Base-by-base conservation (phyloP, 2,329 filamentous ascomycete genomes). In the Ploettnerulaceae sp. region DNA sequence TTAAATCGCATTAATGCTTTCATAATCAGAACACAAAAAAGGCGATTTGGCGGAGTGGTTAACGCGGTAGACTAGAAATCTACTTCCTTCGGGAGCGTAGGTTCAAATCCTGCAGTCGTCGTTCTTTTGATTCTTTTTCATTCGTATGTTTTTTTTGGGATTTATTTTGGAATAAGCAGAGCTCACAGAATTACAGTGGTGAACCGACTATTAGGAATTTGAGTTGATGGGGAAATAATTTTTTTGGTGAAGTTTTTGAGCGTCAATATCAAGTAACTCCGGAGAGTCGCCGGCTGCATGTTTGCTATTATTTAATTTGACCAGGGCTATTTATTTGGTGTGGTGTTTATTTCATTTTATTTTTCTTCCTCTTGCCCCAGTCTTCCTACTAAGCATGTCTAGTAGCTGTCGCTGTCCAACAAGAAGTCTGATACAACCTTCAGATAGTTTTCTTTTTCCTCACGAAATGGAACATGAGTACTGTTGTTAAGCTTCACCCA, bases 371-470 rank as follows among this genome's bases (percentile, higher is more conserved):
- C n/a, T n/a, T n/a, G n/a, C n/a, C n/a, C 4, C 3, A 6, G 7
- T 8, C 29, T 32, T 32, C 29, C 7, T 14, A 20, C 34, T 20
- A 20, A 7, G 11, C 34, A 37, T 12, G 6, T 25, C 18, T n/a
- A n/a, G n/a, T n/a, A n/a, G n/a, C n/a, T n/a, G n/a, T n/a, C n/a
- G n/a, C 31, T 33, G 15, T 14, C 18, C 8, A 47, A 32, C 28
- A 51, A 47, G 21, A 67, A 68, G 31, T 58, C 55, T 1, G 58
- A 57, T 8, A 69, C 54, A 25, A 66, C 57, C 17, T 51, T 47
- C 41, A 66, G 49, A 47, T 61, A 69, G 31, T 53, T 52, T 17
- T 68, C 64, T 6, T 59, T 65, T 51, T 67, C 62, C 53, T 70
- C 68, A 34, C 66, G 45, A 31, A 64, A 57, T 7, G 61, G 61